A percentile compares a stretch with the other conserved stretches of the same genome.
Conservation (phyloP, 345 rosid species). For the Murraya koenigii region DNA sequence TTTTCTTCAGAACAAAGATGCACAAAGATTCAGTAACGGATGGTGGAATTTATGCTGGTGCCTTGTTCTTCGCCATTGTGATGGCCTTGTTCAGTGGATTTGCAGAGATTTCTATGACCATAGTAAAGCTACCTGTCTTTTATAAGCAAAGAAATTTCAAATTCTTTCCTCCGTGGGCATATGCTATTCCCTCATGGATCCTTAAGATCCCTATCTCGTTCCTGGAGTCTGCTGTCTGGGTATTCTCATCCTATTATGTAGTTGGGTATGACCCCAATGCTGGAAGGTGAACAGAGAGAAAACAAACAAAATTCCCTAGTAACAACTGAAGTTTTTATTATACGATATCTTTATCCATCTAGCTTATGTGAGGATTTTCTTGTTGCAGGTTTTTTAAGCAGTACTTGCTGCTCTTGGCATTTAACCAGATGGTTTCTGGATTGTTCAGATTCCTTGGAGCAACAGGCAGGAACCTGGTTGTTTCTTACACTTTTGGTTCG, state of each 20-base stretch:
- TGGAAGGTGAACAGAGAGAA: constrained; percentile 49
- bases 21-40: constrained; percentile 34
- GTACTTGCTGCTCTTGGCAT: constrained; percentile 45
- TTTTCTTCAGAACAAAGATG: constrained; percentile 67
- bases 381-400: constrained; percentile 62
- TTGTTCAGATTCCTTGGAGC: constrained; percentile 62
- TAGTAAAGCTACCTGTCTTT: constrained; percentile 81
- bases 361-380: background rate
- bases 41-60: constrained; percentile 63
- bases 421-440: constrained; percentile 63
- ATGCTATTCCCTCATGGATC: constrained; percentile 78
- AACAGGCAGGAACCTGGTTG: constrained; percentile 57
- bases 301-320: background rate
- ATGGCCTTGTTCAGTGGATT: constrained; percentile 60
- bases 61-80: constrained; percentile 58
- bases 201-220: constrained; percentile 68
- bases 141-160: constrained; percentile 77
- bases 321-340: background rate
- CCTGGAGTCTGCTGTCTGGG: constrained; percentile 59
- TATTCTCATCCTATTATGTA: constrained; percentile 64
- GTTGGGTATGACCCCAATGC: constrained; percentile 70
- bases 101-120: constrained; percentile 74
- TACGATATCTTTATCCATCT: background rate
- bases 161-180: constrained; percentile 82
- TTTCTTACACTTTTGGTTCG: constrained; percentile 67